A percentile compares a stretch with the other conserved stretches of the same genome.
phyloP scores from a whole-genome alignment of 352 stramenopile species.

The Globisporangium spiculum region DNA sequence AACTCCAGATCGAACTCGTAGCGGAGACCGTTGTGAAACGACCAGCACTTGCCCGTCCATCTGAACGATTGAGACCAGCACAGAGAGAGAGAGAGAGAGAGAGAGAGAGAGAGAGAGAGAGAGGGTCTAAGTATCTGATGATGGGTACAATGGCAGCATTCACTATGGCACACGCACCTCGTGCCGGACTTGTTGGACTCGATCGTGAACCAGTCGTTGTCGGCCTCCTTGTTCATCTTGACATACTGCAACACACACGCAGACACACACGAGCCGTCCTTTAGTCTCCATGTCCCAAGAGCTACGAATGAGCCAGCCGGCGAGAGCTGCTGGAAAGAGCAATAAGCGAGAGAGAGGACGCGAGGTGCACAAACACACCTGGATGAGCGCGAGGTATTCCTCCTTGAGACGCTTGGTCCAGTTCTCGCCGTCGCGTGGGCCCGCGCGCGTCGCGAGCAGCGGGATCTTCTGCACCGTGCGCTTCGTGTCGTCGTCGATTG shows the following conservation, averaged over 20 bases:
- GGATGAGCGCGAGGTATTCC: conserved; percentile 85
- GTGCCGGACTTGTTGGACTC: conserved; percentile 82
- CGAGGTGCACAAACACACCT: conserved; percentile 23
- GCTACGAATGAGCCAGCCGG: background rate
- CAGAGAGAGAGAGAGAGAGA: background rate
- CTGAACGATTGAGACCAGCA: conserved; percentile 12
- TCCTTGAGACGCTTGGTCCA: conserved; percentile 87
- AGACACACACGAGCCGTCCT: background rate
- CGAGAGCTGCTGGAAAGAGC: background rate
- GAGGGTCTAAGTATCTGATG: background rate
- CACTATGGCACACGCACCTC: conserved; percentile 21
- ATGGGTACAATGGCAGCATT: conserved; percentile 3
- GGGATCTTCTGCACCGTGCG: conserved; percentile 82
- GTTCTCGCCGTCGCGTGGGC: conserved; percentile 69
- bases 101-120: background rate
- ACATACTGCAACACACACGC: conserved; percentile 52
- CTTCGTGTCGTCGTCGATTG: conserved; percentile 81
- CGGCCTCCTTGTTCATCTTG: conserved; percentile 87
- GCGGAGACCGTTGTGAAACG: conserved; percentile 80
- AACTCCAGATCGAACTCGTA: conserved; percentile 88
- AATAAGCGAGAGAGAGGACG: background rate
- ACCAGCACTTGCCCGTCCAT: conserved; percentile 89
- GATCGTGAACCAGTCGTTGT: conserved; percentile 91
- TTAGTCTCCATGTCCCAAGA: background rate
- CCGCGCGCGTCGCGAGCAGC: conserved; percentile 74